Conservation (phyloP, 768 basidiomycete species). For the Asterophora parasitica region DNA sequence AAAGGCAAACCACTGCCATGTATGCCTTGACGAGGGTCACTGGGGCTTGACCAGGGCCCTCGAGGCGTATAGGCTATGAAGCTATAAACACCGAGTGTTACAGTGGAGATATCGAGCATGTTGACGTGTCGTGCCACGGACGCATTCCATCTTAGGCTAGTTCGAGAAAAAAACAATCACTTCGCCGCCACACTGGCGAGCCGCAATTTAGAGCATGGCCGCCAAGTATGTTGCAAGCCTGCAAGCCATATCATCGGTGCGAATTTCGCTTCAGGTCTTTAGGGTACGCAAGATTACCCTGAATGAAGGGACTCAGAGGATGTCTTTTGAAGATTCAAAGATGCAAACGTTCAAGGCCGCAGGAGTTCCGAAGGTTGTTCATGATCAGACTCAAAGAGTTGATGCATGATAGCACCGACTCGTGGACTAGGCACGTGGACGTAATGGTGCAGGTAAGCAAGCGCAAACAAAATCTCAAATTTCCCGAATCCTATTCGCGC, state of each 20-base stretch:
- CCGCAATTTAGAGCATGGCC: background rate
- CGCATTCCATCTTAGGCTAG: constrained; percentile 2
- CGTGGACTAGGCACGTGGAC: constrained; percentile 12
- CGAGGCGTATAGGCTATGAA: background rate
- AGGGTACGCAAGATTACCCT: background rate
- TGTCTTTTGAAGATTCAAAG: too few relatives aligned
- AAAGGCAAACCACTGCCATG: background rate
- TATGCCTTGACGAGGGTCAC: background rate
- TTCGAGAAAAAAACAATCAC: background rate
- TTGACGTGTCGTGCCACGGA: background rate
- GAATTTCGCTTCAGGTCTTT: too few relatives aligned
- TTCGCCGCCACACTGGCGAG: background rate
- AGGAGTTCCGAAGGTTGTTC: too few relatives aligned
- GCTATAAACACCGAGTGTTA: constrained; percentile 4
- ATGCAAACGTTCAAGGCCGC: too few relatives aligned
- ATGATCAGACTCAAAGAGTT: too few relatives aligned
- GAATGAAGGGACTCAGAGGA: background rate
- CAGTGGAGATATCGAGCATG: background rate
- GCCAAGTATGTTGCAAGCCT: background rate
- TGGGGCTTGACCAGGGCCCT: background rate
- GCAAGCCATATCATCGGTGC: background rate
- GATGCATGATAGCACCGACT: too few relatives aligned
- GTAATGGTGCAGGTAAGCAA: constrained; percentile 19
- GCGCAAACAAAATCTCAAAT: constrained; percentile 29
- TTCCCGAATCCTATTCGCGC: constrained; percentile 13